Percentiles rank a stretch among this genome's conserved stretches.
These are phyloP conservation scores for Venturiaceae sp. DNA, from an alignment of 2,329 filamentous ascomycete genomes.

Conservation along the genomic window DNA sequence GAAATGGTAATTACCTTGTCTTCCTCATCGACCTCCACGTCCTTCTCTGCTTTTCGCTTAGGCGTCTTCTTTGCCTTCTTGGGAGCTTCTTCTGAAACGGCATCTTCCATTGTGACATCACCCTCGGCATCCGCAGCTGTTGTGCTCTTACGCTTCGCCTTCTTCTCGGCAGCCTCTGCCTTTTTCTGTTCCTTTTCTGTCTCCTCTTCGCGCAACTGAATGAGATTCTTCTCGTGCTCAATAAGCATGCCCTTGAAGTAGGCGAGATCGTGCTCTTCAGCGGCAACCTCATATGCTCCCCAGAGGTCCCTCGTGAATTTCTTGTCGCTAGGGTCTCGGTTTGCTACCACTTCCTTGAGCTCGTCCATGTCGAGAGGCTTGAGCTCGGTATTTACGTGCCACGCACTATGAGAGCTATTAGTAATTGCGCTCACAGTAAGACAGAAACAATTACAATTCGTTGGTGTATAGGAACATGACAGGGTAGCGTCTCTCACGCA, in stretches of 20 bases:
- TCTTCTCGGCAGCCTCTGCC: constrained; percentile 40
- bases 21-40: not conserved
- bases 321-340: constrained; percentile 63
- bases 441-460: constrained; percentile 72
- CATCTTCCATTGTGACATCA: constrained; percentile 29
- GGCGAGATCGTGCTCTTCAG: constrained; percentile 65
- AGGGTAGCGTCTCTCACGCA: constrained; percentile 76
- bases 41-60: constrained; percentile 42
- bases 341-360: constrained; percentile 59
- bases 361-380: constrained; percentile 66
- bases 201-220: constrained; percentile 52
- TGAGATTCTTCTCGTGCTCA: constrained; percentile 45
- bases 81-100: constrained; percentile 1
- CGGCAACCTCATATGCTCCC: constrained; percentile 70
- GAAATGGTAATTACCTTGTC: constrained; percentile 19
- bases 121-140: constrained; percentile 19
- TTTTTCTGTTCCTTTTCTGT: constrained; percentile 16
- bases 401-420: constrained; percentile 52
- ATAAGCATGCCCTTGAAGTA: constrained; percentile 74
- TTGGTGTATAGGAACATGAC: constrained; percentile 94
- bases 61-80: constrained; percentile 32
- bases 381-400: constrained; percentile 80
- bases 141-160: constrained; percentile 28
- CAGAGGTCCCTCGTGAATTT: constrained; percentile 75
- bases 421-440: not conserved